Percentiles rank a stretch among this genome's conserved stretches.
These are phyloP conservation scores for Maudiozyma serrabonitensis DNA, from an alignment of 805 yeast species.

Conservation along the genomic window DNA sequence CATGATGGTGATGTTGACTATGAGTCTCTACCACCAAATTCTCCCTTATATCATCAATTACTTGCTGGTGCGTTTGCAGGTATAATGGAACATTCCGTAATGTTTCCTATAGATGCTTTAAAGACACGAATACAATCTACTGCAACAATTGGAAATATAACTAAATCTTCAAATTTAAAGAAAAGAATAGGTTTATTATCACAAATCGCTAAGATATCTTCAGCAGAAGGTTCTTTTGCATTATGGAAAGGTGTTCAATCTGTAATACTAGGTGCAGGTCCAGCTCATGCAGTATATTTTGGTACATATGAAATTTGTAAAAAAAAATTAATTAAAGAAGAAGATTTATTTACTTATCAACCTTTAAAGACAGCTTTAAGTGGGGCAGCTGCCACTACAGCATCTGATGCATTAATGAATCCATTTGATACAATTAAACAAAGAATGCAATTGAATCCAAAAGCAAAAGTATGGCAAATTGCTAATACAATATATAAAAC, in stretches of 20 bases:
- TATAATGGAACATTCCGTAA: slow-evolving; percentile 95
- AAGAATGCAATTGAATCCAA: slow-evolving; percentile 64
- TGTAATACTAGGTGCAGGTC: slow-evolving; percentile 93
- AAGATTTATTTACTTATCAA: slow-evolving; percentile 38
- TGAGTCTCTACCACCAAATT: slow-evolving; percentile 82
- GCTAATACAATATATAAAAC: slow-evolving; percentile 39
- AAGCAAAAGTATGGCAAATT: slow-evolving; percentile 17
- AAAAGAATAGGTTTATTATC: slow-evolving; percentile 35
- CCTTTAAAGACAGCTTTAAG: slow-evolving; percentile 80
- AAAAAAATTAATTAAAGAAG: slow-evolving; percentile 26
- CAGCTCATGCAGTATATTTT: slow-evolving; percentile 96
- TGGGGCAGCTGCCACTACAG: slow-evolving; percentile 86
- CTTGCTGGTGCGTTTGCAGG: slow-evolving; percentile 99
- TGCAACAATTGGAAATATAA: slow-evolving; percentile 18
- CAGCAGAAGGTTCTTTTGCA: slow-evolving; percentile 81
- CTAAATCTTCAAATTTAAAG: too few species aligned
- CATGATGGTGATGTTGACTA: slow-evolving; percentile 54
- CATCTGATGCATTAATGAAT: slow-evolving; percentile 92
- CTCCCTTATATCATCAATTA: slow-evolving; percentile 74
- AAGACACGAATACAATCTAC: slow-evolving; percentile 83
- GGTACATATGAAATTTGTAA: slow-evolving; percentile 78
- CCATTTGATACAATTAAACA: slow-evolving; percentile 96
- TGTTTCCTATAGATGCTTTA: slow-evolving; percentile 93
- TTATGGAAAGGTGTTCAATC: slow-evolving; percentile 93
- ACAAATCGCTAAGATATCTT: slow-evolving; percentile 66